These are phyloP conservation scores for Clarireedia homoeocarpa DNA, from an alignment of 2,329 filamentous ascomycete species.

Conservation along the genomic window DNA sequence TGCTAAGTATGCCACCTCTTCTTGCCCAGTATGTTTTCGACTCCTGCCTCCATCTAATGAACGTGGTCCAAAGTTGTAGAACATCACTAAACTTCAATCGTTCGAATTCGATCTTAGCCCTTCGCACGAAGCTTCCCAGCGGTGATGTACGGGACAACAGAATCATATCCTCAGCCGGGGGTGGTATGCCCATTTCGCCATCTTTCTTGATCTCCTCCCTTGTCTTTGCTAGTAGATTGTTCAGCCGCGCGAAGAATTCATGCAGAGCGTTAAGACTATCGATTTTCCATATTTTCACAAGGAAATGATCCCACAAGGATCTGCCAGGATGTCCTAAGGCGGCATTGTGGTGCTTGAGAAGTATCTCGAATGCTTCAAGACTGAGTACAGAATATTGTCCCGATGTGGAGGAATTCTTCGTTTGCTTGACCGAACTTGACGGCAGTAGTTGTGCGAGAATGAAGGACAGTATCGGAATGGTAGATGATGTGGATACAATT, in stretches of 20 bases:
- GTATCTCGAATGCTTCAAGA: constrained; percentile 51
- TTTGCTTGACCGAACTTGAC: constrained; percentile 28
- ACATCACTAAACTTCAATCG: constrained; percentile 73
- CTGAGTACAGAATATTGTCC: constrained; percentile 41
- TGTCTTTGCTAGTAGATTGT: constrained; percentile 50
- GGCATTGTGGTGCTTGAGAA: constrained; percentile 45
- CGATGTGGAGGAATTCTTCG: constrained; percentile 9
- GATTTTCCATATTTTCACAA: constrained; percentile 75
- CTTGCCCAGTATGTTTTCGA: constrained; percentile 56
- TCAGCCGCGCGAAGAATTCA: constrained; percentile 59
- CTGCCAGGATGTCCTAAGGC: constrained; percentile 59
- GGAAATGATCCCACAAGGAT: constrained; percentile 80
- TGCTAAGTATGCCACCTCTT: constrained; percentile 37
- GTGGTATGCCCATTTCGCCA: constrained; percentile 43
- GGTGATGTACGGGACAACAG: constrained; percentile 67
- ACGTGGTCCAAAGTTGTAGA: constrained; percentile 71
- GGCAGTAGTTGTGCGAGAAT: constrained; percentile 63
- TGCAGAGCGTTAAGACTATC: constrained; percentile 77
- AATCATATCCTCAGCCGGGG: constrained; percentile 44
- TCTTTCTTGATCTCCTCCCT: constrained; percentile 52
- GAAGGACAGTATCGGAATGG: constrained; percentile 71
- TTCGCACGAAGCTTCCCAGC: constrained; percentile 71
- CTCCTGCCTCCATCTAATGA: constrained; percentile 72
- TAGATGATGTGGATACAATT: constrained; percentile 59
- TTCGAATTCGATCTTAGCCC: constrained; percentile 71